Evolutionary conservation across 495 filamentous ascomycete species (phyloP).

Genomic region (Elasticomyces elasticus): DNA sequence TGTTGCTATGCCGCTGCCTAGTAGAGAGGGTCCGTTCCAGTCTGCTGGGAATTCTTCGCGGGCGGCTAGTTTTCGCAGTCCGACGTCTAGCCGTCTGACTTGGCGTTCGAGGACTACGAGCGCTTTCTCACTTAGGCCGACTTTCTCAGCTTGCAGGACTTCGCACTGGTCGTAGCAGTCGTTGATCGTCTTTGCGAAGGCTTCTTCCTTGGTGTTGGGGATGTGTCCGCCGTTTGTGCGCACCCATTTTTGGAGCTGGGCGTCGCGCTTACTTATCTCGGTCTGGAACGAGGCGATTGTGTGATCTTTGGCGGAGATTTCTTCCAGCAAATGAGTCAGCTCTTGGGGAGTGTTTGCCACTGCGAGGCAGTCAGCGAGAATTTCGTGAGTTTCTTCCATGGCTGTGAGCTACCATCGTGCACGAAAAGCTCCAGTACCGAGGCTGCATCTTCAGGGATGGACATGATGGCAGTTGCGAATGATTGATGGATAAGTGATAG

Average conservation of each 20-base stretch:
- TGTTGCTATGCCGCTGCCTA: conserved; percentile 25
- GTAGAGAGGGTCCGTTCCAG: conserved; percentile 17
- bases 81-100: conserved; percentile 72
- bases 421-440: conserved; percentile 88
- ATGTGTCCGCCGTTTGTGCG: conserved; percentile 70
- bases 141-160: conserved; percentile 77
- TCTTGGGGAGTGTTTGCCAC: conserved; percentile 86
- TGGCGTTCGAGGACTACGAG: conserved; percentile 75
- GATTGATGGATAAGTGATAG: not conserved
- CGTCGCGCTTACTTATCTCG: conserved; percentile 67
- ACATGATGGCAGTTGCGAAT: not conserved
- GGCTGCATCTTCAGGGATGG: conserved; percentile 60
- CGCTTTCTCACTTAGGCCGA: conserved; percentile 67
- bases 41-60: conserved; percentile 20
- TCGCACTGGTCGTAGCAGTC: conserved; percentile 62
- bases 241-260: conserved; percentile 80
- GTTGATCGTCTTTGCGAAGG: conserved; percentile 57
- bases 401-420: conserved; percentile 50
- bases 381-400: not conserved
- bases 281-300: conserved; percentile 62
- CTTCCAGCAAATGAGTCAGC: conserved; percentile 84
- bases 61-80: conserved; percentile 50
- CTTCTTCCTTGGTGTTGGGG: conserved; percentile 78
- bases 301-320: conserved; percentile 84
- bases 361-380: conserved; percentile 18